Percentiles rank a stretch among this genome's conserved stretches.
phyloP scores from a whole-genome alignment of 352 stramenopile species.

The Phytophthora lateralis region DNA sequence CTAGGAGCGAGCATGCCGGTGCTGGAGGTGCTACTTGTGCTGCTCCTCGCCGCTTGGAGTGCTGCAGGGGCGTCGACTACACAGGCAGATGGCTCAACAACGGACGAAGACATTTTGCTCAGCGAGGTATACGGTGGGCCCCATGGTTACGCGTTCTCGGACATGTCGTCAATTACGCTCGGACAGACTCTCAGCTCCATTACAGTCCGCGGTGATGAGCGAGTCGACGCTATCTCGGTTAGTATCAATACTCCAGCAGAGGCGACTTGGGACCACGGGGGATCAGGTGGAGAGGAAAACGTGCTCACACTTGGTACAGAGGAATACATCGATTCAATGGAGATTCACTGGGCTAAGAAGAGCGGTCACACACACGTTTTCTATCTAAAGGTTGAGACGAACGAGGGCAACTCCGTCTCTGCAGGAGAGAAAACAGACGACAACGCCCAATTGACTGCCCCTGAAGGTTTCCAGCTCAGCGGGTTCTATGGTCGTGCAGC shows the following conservation, averaged over 20 bases:
- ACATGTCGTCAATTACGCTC: conserved; percentile 20
- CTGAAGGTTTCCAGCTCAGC: conserved; percentile 30
- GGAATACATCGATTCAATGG: conserved; percentile 31
- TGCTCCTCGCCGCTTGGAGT: conserved; percentile 2
- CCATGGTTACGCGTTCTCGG: conserved; percentile 26
- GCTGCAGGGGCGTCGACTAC: neutral
- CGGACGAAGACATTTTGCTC: conserved; percentile 23
- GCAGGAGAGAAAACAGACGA: conserved; percentile 18
- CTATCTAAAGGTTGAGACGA: conserved; percentile 30
- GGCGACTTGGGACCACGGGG: conserved; percentile 25
- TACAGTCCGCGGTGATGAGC: conserved; percentile 13
- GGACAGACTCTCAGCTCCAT: conserved; percentile 28
- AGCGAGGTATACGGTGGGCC: conserved; percentile 20
- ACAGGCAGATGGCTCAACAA: neutral
- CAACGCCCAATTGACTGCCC: conserved; percentile 11
- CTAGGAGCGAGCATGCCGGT: conserved; percentile 6
- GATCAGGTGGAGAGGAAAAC: conserved; percentile 9
- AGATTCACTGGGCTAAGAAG: conserved; percentile 33
- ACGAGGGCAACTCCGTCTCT: conserved; percentile 11
- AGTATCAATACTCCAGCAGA: conserved; percentile 8
- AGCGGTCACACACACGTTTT: conserved; percentile 7
- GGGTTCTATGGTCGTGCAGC: conserved; percentile 31
- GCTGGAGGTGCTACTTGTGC: neutral
- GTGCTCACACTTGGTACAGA: conserved; percentile 8
- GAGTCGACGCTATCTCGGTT: conserved; percentile 17